Base-by-base conservation (phyloP, 164 flowering plant species). In the Vitis labrusca region DNA sequence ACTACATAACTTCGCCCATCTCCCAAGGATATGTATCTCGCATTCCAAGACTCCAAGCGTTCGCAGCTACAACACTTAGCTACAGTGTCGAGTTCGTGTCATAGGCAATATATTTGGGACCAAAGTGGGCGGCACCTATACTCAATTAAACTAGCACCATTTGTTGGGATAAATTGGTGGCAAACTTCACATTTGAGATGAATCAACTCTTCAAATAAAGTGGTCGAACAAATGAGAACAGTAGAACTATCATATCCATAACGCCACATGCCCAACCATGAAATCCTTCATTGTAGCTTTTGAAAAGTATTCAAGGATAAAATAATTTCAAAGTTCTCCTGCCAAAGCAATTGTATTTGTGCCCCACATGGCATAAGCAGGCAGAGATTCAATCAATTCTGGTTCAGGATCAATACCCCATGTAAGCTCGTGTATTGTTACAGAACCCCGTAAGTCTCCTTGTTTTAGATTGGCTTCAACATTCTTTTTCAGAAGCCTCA, bases 141-240 rank as follows among this genome's bases (percentile, higher is more conserved):
- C 88, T 95, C 97, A 23, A 93, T 95, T 76, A 93, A 77, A 68
- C 98, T 97, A 77, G 90, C 91, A 74, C 77, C 82, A 82, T 95
- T 95, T 73, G 88, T 90, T 49, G 99, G 98, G 32, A 93, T 95
- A 81, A 88, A 92, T 80, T 90, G 94, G 68, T 82, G 91, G 77
- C 98, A 94, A 62, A 94, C 98, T 83, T 92, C 99, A 78, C 98
- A 94, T 77, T 89, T 94, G 61, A 98, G 99, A 84, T 94, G 99
- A 19, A 89, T 87, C 73, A 90, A 67, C 82, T 94, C 97, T 71
- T 84, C 27, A 23, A 23, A 23, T 23, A 23, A 23, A 23, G 27
- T 23, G 0, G 27, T 23, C 27, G 27, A 23, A 23, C 27, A 1
- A 23, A 23, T 23, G 27, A 23, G 27, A 23, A 2, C 27, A 1